A percentile compares a stretch with the other conserved stretches of the same genome.
phyloP scores from a whole-genome alignment of 83 land plant species.

The Diphasiastrum complanatum region DNA sequence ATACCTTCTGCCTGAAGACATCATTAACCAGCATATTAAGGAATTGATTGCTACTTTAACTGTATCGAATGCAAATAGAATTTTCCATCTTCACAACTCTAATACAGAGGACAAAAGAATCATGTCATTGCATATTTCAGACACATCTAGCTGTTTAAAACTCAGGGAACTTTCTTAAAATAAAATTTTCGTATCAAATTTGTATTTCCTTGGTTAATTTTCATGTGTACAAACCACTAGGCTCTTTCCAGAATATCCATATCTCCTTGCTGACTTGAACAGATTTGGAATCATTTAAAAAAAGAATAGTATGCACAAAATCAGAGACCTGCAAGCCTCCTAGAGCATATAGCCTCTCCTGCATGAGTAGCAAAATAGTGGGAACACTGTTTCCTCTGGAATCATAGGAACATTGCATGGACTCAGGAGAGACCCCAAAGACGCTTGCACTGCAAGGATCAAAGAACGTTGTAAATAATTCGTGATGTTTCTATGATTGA shows the following conservation, averaged over 20 bases:
- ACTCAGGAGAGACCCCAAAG: slow-evolving; percentile 69
- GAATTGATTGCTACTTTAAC: neutral
- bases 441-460: slow-evolving; percentile 53
- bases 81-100: too few species aligned
- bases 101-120: too few species aligned
- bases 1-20: slow-evolving; percentile 63
- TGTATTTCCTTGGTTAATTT: too few species aligned
- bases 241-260: too few species aligned
- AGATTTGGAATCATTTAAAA: too few species aligned
- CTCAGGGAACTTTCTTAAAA: too few species aligned
- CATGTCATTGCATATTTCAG: too few species aligned
- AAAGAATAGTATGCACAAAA: neutral
- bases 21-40: neutral
- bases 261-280: too few species aligned
- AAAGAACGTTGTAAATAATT: slow-evolving; percentile 17
- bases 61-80: too few species aligned
- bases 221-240: too few species aligned
- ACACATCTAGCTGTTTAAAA: too few species aligned
- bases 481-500: neutral
- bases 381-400: slow-evolving; percentile 68
- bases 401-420: slow-evolving; percentile 70
- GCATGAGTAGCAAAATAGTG: slow-evolving; percentile 72
- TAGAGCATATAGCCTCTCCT: slow-evolving; percentile 57
- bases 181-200: too few species aligned
- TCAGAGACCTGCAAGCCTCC: slow-evolving; percentile 61